Percentiles rank a stretch among this genome's conserved stretches.
Conservation (phyloP, 2,329 filamentous ascomycete genomes). For the Diaporthe australafricana region DNA sequence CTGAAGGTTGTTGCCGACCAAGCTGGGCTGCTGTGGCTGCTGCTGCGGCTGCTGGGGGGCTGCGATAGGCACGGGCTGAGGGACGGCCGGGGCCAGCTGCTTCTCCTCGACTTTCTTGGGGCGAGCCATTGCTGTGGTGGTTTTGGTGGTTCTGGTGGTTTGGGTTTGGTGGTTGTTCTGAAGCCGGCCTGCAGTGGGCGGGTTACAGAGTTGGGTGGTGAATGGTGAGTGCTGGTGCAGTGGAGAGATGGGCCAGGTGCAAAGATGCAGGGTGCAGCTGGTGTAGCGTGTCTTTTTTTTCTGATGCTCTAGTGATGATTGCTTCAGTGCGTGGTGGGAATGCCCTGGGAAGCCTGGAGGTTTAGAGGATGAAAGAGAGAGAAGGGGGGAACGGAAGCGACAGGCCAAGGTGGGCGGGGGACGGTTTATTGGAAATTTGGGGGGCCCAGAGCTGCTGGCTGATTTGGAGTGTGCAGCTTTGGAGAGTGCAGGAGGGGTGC, state of each 20-base stretch:
- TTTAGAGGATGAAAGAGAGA: constrained; percentile 35
- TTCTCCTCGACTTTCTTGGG: constrained; percentile 51
- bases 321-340: constrained; percentile 22
- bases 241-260: constrained; percentile 24
- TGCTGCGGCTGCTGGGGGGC: constrained; percentile 28
- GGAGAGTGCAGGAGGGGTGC: constrained; percentile 1
- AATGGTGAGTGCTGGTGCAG: not conserved
- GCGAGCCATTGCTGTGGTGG: constrained; percentile 49
- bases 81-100: constrained; percentile 34
- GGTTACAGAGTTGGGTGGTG: not conserved
- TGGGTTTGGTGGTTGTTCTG: not conserved
- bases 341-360: constrained; percentile 32
- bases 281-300: not conserved
- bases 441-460: constrained; percentile 31
- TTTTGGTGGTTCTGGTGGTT: constrained; percentile 19
- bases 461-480: constrained; percentile 30
- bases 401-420: constrained; percentile 30
- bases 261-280: constrained; percentile 18
- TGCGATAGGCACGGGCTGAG: constrained; percentile 28
- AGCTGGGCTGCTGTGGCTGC: constrained; percentile 26
- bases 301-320: constrained; percentile 32
- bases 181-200: constrained; percentile 1
- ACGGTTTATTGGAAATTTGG: constrained; percentile 33
- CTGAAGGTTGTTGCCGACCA: constrained; percentile 30
- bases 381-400: constrained; percentile 27